Base-by-base conservation (phyloP, 305 asterid genomes). In the Fraxinus nigra region DNA sequence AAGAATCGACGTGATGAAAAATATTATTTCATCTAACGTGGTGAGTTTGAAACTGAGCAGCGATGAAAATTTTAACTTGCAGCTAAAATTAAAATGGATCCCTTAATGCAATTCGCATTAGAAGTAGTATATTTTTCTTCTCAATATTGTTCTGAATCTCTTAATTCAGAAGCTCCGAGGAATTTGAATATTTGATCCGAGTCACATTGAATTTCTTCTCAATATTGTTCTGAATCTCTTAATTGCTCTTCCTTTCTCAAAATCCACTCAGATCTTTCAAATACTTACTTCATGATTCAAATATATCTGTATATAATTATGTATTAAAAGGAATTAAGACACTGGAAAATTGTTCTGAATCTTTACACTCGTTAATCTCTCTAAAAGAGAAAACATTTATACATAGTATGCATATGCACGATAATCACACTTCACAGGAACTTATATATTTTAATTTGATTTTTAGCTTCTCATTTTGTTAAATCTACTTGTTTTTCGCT, bases 171-270 rank as follows among this genome's bases (percentile, higher is more conserved):
- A 65, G 32, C n/a, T 24, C 13, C 0, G 32, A 7, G 69, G 72
- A 65, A 24, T 24, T 24, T 24, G 26, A 24, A 24, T 24, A 5
- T 7, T 6, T 63, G 34, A 63, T 63, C 34, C 72, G 28, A 63
- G 6, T 63, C 34, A 63, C 34, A 63, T 63, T 24, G 20, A 16
- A 11, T 51, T 51, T 51, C 61, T 16, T 51, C 61, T 40, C 48
- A 10, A 16, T 51, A 56, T 56, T n/a, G 9, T 8, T 65, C n/a
- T 3, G 72, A 65, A 65, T 65, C 70, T 30, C 84, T 79, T 80
- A 80, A 81, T 76, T 72, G 81, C 87, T 86, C 69, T 77, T 59
- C 65, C 51, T 13, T 72, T 79, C 34, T 67, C 73, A 43, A 56
- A 16, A 56, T n/a, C 24, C 28, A n/a, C 69, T 59, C 28, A 59